Base-by-base conservation (phyloP, 169 alveolate genomes). In the Cryptosporidium andersoni region DNA sequence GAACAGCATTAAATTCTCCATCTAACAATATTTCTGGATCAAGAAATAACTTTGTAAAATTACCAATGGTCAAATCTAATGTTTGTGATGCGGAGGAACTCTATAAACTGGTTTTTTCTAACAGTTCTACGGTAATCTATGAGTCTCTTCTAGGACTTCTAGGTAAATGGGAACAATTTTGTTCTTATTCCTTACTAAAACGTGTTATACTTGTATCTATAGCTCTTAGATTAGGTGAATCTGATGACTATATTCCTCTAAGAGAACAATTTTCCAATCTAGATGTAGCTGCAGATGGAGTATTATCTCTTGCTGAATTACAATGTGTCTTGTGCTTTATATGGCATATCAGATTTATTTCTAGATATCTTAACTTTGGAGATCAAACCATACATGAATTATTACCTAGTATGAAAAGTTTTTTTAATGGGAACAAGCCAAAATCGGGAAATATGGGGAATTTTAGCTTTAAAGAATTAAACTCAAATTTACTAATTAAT, bases 221-320 rank as follows among this genome's bases (percentile, higher is more conserved):
- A 34, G 85, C 85, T 12, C 58, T 74, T 42, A 43, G 85, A 47
- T 58, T 74, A 9, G 85, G 85, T n/a, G 85, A 74, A 45, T 58
- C 55, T 16, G 16, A 51, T 6, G 85, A 74, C 16, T 74, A 58
- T 60, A 43, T 25, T 36, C 16, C 40, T 8, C 62, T 74, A 36
- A 74, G 67, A 37, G 74, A 74, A 34, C 85, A 74, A 48, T 74
- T 74, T 60, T 58, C 55, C 9, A 74, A 16, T 34, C 48, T 74
- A 11, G 85, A 74, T 36, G 85, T 74, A 3, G 85, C 85, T 16
- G 85, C 74, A 1, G 85, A 74, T 45, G 85, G 85, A 7, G 85
- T 74, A 25, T 66, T 74, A 39, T 74, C 85, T 34, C 85, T 74
- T 34, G 85, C 85, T 3, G 85, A 74, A 12, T 63, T 74, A 9